phyloP scores from a whole-genome alignment of 2,329 filamentous ascomycete genomes.

The Ophiostoma montium region DNA sequence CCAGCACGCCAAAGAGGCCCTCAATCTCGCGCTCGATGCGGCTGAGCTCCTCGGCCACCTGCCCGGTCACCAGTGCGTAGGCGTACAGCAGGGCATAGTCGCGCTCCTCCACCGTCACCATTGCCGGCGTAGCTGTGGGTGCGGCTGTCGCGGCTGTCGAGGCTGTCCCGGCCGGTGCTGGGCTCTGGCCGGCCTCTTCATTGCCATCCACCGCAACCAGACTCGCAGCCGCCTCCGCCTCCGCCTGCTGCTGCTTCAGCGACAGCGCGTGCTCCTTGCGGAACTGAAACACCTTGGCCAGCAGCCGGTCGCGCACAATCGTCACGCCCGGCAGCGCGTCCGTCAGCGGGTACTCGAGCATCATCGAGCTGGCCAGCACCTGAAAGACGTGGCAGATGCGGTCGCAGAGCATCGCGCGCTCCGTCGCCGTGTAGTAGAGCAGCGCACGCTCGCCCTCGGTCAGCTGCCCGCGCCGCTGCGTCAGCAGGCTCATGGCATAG shows the following conservation, averaged over 20 bases:
- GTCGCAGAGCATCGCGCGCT: slow-evolving; percentile 68
- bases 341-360: slow-evolving; percentile 84
- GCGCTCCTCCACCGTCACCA: slow-evolving; percentile 45
- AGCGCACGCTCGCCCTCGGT: slow-evolving; percentile 71
- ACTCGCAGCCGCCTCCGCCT: not conserved
- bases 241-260: not conserved
- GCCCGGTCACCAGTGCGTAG: slow-evolving; percentile 59
- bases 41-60: slow-evolving; percentile 50
- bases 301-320: slow-evolving; percentile 63
- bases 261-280: slow-evolving; percentile 45
- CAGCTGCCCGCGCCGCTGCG: slow-evolving; percentile 61
- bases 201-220: not conserved
- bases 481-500: slow-evolving; percentile 89
- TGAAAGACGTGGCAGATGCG: slow-evolving; percentile 79
- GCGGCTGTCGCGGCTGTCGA: not conserved
- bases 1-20: slow-evolving; percentile 46
- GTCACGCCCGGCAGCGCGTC: slow-evolving; percentile 77
- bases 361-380: slow-evolving; percentile 84
- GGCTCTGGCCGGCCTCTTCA: not conserved
- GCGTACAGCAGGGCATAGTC: slow-evolving; percentile 91
- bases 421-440: slow-evolving; percentile 61
- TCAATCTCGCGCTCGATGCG: slow-evolving; percentile 48
- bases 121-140: not conserved
- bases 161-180: not conserved
- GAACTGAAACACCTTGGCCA: slow-evolving; percentile 82